Conservation (phyloP, 176 grass and related monocot genomes). For the Dactylis glomerata region DNA sequence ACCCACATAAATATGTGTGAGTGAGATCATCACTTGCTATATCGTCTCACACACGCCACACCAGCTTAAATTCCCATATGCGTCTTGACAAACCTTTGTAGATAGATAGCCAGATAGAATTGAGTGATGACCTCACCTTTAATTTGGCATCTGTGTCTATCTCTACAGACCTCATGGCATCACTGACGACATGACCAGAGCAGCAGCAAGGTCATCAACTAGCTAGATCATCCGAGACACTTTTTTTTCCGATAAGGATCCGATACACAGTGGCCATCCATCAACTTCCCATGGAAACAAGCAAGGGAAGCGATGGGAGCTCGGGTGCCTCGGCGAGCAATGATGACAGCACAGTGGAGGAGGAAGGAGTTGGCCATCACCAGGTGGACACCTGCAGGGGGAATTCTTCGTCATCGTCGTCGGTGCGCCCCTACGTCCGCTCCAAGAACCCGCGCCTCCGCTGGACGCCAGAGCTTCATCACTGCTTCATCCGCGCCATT, state of each 20-base stretch:
- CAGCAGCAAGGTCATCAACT: neutral
- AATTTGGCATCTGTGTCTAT: conserved; percentile 14
- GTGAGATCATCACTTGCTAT: conserved; percentile 17
- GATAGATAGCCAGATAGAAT: conserved; percentile 25
- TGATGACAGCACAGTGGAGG: conserved; percentile 60
- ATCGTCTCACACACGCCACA: conserved; percentile 2
- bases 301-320: conserved; percentile 15
- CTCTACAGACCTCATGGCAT: neutral
- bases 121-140: conserved; percentile 31
- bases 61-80: conserved; percentile 7
- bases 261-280: neutral
- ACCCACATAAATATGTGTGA: conserved; percentile 2
- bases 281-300: conserved; percentile 10
- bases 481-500: conserved; percentile 59
- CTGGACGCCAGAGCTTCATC: conserved; percentile 74
- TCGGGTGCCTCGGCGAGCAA: conserved; percentile 35
- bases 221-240: neutral
- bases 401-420: neutral
- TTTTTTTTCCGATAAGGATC: no score
- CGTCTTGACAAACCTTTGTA: conserved; percentile 8
- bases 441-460: conserved; percentile 82
- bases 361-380: conserved; percentile 13
- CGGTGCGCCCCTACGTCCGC: conserved; percentile 54
- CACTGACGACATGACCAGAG: neutral
- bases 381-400: neutral